Conservation (phyloP, 495 filamentous ascomycete species). For the Penicillium simplicissimum region DNA sequence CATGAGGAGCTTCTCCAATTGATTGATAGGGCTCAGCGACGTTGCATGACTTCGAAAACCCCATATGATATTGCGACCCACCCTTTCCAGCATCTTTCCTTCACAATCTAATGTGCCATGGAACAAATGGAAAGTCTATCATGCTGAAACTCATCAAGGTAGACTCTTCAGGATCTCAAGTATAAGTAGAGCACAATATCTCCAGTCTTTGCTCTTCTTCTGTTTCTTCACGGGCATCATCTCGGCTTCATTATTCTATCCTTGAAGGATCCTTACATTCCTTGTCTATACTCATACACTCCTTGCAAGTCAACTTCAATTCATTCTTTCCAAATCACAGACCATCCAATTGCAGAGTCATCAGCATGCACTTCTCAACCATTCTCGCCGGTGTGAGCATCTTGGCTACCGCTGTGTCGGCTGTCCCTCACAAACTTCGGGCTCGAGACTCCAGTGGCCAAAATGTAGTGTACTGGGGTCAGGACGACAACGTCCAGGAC, state of each 20-base stretch:
- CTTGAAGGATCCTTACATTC: background rate
- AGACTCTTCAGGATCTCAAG: background rate
- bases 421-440: constrained; percentile 28
- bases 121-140: background rate
- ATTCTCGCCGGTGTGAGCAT: constrained; percentile 30
- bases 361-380: constrained; percentile 31
- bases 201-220: background rate
- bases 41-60: background rate
- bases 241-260: background rate
- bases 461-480: constrained; percentile 49
- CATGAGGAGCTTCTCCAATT: background rate
- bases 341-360: background rate
- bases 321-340: background rate
- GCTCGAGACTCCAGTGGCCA: constrained; percentile 27
- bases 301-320: background rate
- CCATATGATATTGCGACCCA: background rate
- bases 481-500: constrained; percentile 43
- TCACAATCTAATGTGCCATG: background rate
- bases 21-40: background rate
- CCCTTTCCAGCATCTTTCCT: background rate
- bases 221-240: background rate
- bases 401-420: constrained; percentile 27
- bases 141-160: background rate
- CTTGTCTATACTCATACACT: background rate
- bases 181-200: background rate